Evolutionary conservation across 176 grass and related monocot genomes (phyloP).

Genomic region (Oryza glaberrima): DNA sequence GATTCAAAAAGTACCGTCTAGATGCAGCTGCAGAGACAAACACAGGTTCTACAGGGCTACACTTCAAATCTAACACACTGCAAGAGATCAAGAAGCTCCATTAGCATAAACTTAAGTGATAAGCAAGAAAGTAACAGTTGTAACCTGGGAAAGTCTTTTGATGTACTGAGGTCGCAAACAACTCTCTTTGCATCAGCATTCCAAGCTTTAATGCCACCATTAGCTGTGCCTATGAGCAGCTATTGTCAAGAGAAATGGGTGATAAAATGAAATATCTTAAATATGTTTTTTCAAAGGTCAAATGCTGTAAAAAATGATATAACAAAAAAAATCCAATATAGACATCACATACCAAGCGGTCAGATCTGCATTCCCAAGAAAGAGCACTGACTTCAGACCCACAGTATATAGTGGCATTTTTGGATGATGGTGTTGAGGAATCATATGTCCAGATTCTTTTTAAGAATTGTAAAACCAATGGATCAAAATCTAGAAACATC

Average conservation of each 20-base stretch:
- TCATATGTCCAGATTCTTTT: constrained; percentile 96
- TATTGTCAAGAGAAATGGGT: constrained; percentile 85
- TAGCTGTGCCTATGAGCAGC: constrained; percentile 96
- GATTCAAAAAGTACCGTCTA: constrained; percentile 62
- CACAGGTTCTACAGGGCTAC: constrained; percentile 93
- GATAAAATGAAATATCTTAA: constrained; percentile 51
- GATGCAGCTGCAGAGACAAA: constrained; percentile 97
- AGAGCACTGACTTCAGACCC: constrained; percentile 89
- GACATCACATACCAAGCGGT: constrained; percentile 71
- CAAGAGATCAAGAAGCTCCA: constrained; percentile 44
- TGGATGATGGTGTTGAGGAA: constrained; percentile 86
- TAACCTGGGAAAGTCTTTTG: constrained; percentile 91
- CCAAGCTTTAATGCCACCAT: constrained; percentile 99
- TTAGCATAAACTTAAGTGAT: constrained; percentile 31
- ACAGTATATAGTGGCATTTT: constrained; percentile 98
- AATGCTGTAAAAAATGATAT: constrained; percentile 23
- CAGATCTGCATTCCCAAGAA: constrained; percentile 99
- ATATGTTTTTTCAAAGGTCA: constrained; percentile 39
- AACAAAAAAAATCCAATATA: constrained; percentile 29
- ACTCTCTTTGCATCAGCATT: constrained; percentile 99
- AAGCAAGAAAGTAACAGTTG: constrained; percentile 10
- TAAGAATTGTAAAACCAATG: constrained; percentile 29
- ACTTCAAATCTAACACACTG: constrained; percentile 94
- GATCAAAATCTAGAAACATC: constrained; percentile 39
- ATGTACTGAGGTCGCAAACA: constrained; percentile 87